These are phyloP conservation scores for Aspergillus pseudoviridinutans DNA, from an alignment of 2,329 filamentous ascomycete species.

Conservation along the genomic window DNA sequence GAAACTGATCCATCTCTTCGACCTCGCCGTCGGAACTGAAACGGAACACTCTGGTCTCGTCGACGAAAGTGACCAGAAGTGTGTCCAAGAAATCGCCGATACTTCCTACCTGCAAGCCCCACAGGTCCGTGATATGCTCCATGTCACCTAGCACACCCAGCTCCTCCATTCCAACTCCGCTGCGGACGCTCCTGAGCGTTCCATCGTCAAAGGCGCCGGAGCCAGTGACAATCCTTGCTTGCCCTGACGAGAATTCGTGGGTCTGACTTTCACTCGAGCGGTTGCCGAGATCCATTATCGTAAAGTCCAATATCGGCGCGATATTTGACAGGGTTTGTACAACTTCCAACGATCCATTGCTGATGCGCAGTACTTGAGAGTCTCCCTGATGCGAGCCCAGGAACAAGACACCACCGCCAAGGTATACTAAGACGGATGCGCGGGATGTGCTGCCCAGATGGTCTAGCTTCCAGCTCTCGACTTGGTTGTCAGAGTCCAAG, in stretches of 20 bases:
- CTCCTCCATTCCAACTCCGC: constrained; percentile 88
- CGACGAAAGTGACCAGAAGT: constrained; percentile 74
- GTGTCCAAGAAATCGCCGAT: constrained; percentile 54
- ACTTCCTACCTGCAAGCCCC: constrained; percentile 58
- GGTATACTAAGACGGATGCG: constrained; percentile 73
- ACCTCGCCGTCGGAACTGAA: constrained; percentile 73
- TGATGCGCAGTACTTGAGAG: constrained; percentile 72
- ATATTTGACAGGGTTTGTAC: constrained; percentile 79
- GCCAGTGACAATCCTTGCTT: constrained; percentile 87
- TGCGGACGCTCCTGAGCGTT: constrained; percentile 82
- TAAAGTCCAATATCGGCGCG: constrained; percentile 87
- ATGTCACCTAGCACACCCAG: constrained; percentile 78
- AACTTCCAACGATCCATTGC: constrained; percentile 59
- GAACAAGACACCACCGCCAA: constrained; percentile 66
- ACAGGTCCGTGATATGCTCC: constrained; percentile 67
- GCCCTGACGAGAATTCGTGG: constrained; percentile 90
- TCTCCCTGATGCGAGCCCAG: constrained; percentile 91
- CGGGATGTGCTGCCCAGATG: constrained; percentile 66
- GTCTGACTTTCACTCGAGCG: constrained; percentile 72
- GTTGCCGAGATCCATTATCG: constrained; percentile 93
- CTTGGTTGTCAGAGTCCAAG: constrained; percentile 59
- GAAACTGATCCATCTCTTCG: constrained; percentile 77
- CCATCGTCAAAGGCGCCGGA: constrained; percentile 89
- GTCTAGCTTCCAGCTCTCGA: constrained; percentile 68
- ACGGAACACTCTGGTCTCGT: constrained; percentile 76